Conservation (phyloP, 208 protist genomes). For the Crithidia thermophila region DNA sequence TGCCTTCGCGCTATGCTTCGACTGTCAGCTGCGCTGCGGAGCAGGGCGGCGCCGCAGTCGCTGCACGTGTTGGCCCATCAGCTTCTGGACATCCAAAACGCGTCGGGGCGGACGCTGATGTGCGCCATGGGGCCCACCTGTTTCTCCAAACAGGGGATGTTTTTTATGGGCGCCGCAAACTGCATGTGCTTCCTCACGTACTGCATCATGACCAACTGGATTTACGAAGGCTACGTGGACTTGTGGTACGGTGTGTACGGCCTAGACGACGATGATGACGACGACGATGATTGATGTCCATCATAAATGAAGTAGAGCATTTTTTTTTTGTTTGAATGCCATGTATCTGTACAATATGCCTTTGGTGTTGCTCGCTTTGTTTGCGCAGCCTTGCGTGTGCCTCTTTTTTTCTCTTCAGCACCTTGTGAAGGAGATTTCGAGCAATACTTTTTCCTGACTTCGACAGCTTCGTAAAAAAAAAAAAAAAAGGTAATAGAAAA, state of each 20-base stretch:
- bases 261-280: slow-evolving; percentile 64
- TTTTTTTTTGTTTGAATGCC: background rate
- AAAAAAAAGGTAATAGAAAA: too few species aligned
- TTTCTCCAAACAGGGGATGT: slow-evolving; percentile 17
- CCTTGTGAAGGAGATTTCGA: too few species aligned
- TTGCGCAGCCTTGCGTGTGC: too few species aligned
- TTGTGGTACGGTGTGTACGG: slow-evolving; percentile 82
- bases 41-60: background rate
- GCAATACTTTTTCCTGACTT: too few species aligned
- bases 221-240: slow-evolving; percentile 80
- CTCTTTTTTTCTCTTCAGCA: too few species aligned
- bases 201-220: slow-evolving; percentile 80
- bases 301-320: background rate
- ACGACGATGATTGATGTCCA: slow-evolving; percentile 29
- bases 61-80: slow-evolving; percentile 12
- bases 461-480: too few species aligned
- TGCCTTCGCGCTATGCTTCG: slow-evolving; percentile 17
- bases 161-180: slow-evolving; percentile 36
- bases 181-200: slow-evolving; percentile 64
- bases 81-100: slow-evolving; percentile 21
- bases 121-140: slow-evolving; percentile 28
- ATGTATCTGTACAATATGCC: background rate
- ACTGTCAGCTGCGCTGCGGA: background rate
- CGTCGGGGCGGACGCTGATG: slow-evolving; percentile 26
- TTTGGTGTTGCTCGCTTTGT: too few species aligned